Evolutionary conservation across 106 monocot genomes (phyloP), one percentile per base, ranked within the genome.

Genomic region (Dioscorea dumetorum): DNA sequence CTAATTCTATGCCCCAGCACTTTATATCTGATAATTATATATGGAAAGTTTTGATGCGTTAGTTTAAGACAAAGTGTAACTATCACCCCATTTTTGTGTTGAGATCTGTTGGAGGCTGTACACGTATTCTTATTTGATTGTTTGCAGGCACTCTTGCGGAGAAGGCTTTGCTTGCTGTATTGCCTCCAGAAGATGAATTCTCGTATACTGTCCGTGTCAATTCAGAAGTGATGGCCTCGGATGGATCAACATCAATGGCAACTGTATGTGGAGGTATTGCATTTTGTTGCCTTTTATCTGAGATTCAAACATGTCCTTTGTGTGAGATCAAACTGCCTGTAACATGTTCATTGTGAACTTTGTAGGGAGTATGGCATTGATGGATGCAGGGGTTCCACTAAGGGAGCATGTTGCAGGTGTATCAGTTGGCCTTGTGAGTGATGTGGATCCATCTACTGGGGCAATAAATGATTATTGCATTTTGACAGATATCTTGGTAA

Each of bases 201-300:
- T 84, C 84, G 49, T 97, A 97, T 70, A 79, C 97, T 57, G 82
- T 92, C 67, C 85, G 97, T 64, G 72, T 97, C 24, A 92, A 97
- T 71, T 92, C 97, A 52, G 92, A 97, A 79, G 97, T 97, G 15
- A 87, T 97, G 97, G 86, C 89, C 5, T 92, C 92, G 62, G 97
- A 97, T 84, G 97, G 97, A 64, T 97, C 97, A 48, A 97, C 97
- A 72, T 92, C 92, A 72, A 97, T 97, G 97, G 97, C 97, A 70
- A 89, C 80, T 80, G 97, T 97, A 22, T 97, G 97, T 79, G 97
- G 87, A 84, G 97, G 94, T 95, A 91, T 49, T 22, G 48, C 22
- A 28, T 10, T 59, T 32, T 74, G 16, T 54, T 8, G 15, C 58
- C 13, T 23, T 28, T n/a, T 31, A 0, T 68, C 12, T 23, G 12